Evolutionary conservation across 2,329 filamentous ascomycete species (phyloP).

Genomic region (Nothophaeocryptopus gaeumannii): DNA sequence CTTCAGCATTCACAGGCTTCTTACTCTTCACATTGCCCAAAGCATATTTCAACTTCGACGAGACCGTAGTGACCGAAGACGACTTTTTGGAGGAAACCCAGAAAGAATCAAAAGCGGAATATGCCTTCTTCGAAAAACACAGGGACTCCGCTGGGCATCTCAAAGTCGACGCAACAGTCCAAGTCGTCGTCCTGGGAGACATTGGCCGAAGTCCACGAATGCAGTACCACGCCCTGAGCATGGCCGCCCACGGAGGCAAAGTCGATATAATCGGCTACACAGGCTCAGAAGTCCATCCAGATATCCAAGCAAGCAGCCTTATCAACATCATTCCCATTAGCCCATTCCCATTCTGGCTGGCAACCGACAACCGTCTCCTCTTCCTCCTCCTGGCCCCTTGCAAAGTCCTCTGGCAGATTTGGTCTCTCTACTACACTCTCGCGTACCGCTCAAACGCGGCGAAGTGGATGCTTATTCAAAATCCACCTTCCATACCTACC

Average conservation of each 20-base stretch:
- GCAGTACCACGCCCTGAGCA: constrained; percentile 95
- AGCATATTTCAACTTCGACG: constrained; percentile 46
- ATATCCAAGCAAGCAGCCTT: constrained; percentile 64
- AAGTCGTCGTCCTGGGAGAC: constrained; percentile 89
- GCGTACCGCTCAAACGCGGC: constrained; percentile 71
- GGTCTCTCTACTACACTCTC: constrained; percentile 67
- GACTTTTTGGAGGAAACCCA: constrained; percentile 30
- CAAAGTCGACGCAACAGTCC: constrained; percentile 55
- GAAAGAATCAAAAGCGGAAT: constrained; percentile 25
- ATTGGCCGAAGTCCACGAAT: constrained; percentile 95
- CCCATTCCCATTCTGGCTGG: constrained; percentile 64
- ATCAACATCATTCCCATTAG: constrained; percentile 71
- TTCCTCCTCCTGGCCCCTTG: constrained; percentile 77
- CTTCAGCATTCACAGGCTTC: constrained; percentile 47
- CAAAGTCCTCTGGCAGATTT: constrained; percentile 82
- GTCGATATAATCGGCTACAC: constrained; percentile 88
- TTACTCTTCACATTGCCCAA: constrained; percentile 54
- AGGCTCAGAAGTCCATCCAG: constrained; percentile 79
- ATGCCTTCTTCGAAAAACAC: constrained; percentile 28
- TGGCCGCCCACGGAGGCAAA: constrained; percentile 74
- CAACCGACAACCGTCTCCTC: constrained; percentile 65
- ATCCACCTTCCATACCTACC: constrained; percentile 91
- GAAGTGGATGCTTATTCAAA: constrained; percentile 85
- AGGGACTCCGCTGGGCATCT: constrained; percentile 26
- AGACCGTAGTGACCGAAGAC: constrained; percentile 24